Evolutionary conservation across 2,329 filamentous ascomycete species (phyloP).

Genomic region (Fusarium torreyae): DNA sequence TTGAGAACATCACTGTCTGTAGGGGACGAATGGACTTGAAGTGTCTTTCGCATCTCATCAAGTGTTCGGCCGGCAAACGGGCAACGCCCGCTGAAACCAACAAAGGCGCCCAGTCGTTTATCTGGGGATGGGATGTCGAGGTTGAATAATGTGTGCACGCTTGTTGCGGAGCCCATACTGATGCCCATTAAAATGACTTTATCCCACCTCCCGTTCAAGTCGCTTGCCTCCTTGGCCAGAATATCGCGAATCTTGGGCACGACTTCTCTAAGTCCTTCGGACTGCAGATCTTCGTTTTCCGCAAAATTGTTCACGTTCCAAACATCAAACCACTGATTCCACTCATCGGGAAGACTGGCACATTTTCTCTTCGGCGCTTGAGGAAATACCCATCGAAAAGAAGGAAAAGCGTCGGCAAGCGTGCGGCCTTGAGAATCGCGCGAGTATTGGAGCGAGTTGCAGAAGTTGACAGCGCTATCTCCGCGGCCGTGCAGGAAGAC

Average conservation of each 20-base stretch:
- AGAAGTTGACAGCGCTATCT: constrained; percentile 56
- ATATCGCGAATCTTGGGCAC: constrained; percentile 53
- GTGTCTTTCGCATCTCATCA: constrained; percentile 44
- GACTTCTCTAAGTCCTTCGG: constrained; percentile 58
- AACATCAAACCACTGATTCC: constrained; percentile 68
- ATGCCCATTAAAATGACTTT: constrained; percentile 62
- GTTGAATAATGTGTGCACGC: constrained; percentile 57
- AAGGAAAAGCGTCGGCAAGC: constrained; percentile 60
- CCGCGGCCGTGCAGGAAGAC: constrained; percentile 64
- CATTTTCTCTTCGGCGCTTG: constrained; percentile 55
- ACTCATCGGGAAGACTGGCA: constrained; percentile 43
- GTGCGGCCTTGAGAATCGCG: constrained; percentile 52
- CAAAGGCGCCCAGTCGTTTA: constrained; percentile 51
- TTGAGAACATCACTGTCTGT: constrained; percentile 49
- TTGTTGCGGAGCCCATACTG: constrained; percentile 62
- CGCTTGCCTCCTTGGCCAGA: constrained; percentile 54
- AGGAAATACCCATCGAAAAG: constrained; percentile 66
- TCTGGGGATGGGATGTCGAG: constrained; percentile 45
- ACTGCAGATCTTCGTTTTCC: constrained; percentile 61
- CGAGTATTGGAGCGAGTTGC: constrained; percentile 50
- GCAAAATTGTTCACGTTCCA: constrained; percentile 59
- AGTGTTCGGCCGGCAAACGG: constrained; percentile 55
- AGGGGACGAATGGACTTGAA: constrained; percentile 1
- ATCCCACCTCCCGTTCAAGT: constrained; percentile 57
- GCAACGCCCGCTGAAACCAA: constrained; percentile 58